Base-by-base conservation (phyloP, 495 filamentous ascomycete genomes). In the Penicillium antarcticum region DNA sequence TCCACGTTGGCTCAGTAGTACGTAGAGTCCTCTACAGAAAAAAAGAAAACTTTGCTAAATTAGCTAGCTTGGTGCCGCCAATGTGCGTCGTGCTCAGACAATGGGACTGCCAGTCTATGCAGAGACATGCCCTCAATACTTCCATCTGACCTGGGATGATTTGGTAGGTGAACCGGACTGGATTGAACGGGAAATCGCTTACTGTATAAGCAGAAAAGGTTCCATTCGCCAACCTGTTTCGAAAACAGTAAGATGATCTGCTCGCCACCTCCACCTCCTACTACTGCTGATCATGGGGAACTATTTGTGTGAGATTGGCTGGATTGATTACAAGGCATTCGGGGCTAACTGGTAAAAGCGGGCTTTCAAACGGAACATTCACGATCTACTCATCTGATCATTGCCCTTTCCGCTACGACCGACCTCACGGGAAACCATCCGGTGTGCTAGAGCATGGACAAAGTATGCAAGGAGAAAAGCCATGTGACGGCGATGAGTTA, bases 361-460 rank as follows among this genome's bases (percentile, higher is more conserved):
- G 75, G 16, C 52, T 73, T 8, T 57, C 55, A 18, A 70, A 75
- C 54, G 69, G 69, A 0, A 81, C 79, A 5, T 79, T 82, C 45
- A 73, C 78, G 4, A 70, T 78, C 4, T 67, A 79, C 10, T 76
- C 72, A 36, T 80, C 78, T 1, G 80, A 82, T 55, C 80, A 83
- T 63, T 80, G 77, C 43, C 76, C 80, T 7, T 79, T 79, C 58
- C 55, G 70, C n/a, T 83, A 74, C 53, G 68, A 80, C 40, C 64
- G 78, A 48, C 57, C 60, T 3, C 32, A 48, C 12, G 55, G 55
- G 1, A 57, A 57, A n/a, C 44, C 48, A 5, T 45, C 55, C 1
- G 55, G 55, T 11, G 38, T 40, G 18, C 6, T 40, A 12, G 38
- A 40, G 38, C 38, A 40, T 10, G 19, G 4, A 1, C 4, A 1